A percentile compares a stretch with the other conserved stretches of the same genome.
These are phyloP conservation scores for Apostasia shenzhenica DNA, from an alignment of 106 monocot species.

Conservation along the genomic window DNA sequence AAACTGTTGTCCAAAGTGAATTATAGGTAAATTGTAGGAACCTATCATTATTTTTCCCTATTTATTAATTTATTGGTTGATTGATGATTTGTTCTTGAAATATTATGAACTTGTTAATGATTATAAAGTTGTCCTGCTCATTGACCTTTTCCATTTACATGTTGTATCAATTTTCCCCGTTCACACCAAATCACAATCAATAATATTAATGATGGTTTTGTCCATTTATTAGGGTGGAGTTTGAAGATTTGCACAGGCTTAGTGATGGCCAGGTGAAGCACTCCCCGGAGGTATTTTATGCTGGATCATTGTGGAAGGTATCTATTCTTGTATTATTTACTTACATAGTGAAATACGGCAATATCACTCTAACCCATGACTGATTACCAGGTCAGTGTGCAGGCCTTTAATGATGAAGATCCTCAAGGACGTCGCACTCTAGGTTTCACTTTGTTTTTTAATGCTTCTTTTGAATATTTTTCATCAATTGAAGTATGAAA, in stretches of 20 bases:
- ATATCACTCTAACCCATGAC: not conserved
- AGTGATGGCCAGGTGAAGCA: conserved; percentile 94
- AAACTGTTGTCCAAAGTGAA: too few relatives aligned
- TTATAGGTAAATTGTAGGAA: too few relatives aligned
- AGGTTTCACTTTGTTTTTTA: conserved; percentile 31
- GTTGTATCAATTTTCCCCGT: too few relatives aligned
- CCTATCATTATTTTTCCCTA: too few relatives aligned
- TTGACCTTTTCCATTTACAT: too few relatives aligned
- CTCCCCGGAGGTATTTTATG: conserved; percentile 93
- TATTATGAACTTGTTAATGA: too few relatives aligned
- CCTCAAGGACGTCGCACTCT: conserved; percentile 94
- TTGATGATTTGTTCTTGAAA: too few relatives aligned
- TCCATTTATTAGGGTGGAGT: conserved; percentile 60
- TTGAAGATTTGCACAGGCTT: conserved; percentile 86
- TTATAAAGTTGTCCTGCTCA: too few relatives aligned
- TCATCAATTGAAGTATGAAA: not conserved
- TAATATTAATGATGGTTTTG: not conserved
- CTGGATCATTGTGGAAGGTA: conserved; percentile 99
- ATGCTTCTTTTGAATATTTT: not conserved
- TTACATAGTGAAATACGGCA: conserved; percentile 2
- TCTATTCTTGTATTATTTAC: not conserved
- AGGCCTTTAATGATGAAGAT: conserved; percentile 98
- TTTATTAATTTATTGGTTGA: too few relatives aligned
- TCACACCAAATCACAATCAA: too few relatives aligned
- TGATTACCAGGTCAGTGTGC: conserved; percentile 73